Evolutionary conservation across 1,139 yeast genomes (phyloP), one percentile per base, ranked within the genome.

Genomic region (Blastobotrys apis): DNA sequence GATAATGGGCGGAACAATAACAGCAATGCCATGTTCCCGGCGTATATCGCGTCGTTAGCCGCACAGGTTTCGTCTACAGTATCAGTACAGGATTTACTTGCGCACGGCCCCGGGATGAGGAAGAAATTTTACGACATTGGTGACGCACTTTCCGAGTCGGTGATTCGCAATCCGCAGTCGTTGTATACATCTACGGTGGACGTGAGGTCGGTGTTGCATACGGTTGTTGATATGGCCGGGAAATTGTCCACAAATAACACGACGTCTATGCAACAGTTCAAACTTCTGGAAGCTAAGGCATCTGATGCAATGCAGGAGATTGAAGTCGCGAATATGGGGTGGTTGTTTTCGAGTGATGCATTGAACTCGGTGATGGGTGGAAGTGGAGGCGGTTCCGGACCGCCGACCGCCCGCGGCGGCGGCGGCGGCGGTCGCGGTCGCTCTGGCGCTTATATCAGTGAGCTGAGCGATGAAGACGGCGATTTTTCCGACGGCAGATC

Each of bases 31-130:
- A 21, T 37, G 31, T 45, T 45, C 41, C 48, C 48, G 3, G 37
- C 43, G 9, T 31, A 39, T 19, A 39, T 42, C 13, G 48, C 48
- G 15, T 19, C 29, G n/a, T 19, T 43, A 16, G 46, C 48, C 3
- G 23, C 37, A 13, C 44, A 47, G 26, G 43, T 47, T 12, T 34
- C 41, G 4, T 17, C 37, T 2, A 37, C 51, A 1, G 51, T 48
- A 16, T 27, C 40, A 6, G 15, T 35, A 5, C 49, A 48, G 25
- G 51, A 48, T 19, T 26, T 48, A 29, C 23, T 47, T 33, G 43
- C 48, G 10, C 51, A 48, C 32, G 51, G 51, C 10, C 51, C 51
- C 1, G 51, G 51, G 12, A 48, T 48, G 45, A 39, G 50, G 3
- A 47, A 48, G 25, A 48, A 48, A 36, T 38, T 48, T 19, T 48